These are phyloP conservation scores for Ophiostoma australiae DNA, from an alignment of 2,329 filamentous ascomycete species.

Conservation along the genomic window DNA sequence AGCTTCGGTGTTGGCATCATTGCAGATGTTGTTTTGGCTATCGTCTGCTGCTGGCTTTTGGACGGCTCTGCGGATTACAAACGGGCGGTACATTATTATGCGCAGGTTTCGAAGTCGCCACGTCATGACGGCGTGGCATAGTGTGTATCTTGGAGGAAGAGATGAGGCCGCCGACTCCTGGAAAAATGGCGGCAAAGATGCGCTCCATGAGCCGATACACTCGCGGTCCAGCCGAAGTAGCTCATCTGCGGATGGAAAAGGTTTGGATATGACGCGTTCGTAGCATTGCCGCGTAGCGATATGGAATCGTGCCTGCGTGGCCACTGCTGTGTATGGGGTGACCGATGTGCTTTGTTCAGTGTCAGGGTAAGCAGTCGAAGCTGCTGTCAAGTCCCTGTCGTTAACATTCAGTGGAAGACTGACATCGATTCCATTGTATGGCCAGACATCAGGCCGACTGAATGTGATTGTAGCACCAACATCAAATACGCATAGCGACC, in stretches of 20 bases:
- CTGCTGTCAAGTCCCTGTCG: slow-evolving; percentile 35
- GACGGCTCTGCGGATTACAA: slow-evolving; percentile 38
- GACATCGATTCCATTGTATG: slow-evolving; percentile 30
- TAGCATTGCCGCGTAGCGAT: not conserved
- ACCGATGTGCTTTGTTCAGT: not conserved
- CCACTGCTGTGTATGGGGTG: not conserved
- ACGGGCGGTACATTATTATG: slow-evolving; percentile 46
- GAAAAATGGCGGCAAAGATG: not conserved
- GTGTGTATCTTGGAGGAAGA: slow-evolving; percentile 35
- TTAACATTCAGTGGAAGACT: slow-evolving; percentile 30
- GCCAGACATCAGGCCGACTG: slow-evolving; percentile 31
- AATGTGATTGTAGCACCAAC: slow-evolving; percentile 42
- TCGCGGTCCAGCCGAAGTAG: not conserved
- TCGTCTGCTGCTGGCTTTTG: not conserved
- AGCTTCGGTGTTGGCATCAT: slow-evolving; percentile 30
- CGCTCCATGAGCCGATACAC: not conserved
- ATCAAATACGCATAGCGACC: slow-evolving; percentile 39
- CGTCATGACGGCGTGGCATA: slow-evolving; percentile 41
- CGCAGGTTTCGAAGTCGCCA: slow-evolving; percentile 44
- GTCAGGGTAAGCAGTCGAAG: slow-evolving; percentile 29
- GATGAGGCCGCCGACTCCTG: not conserved
- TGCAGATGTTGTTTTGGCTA: not conserved
- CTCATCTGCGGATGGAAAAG: not conserved
- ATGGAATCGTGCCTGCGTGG: not conserved
- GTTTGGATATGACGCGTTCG: not conserved